Percentiles rank a stretch among this genome's conserved stretches.
Evolutionary conservation across 768 basidiomycete genomes (phyloP).

Genomic region (Tubosaeta sp.): DNA sequence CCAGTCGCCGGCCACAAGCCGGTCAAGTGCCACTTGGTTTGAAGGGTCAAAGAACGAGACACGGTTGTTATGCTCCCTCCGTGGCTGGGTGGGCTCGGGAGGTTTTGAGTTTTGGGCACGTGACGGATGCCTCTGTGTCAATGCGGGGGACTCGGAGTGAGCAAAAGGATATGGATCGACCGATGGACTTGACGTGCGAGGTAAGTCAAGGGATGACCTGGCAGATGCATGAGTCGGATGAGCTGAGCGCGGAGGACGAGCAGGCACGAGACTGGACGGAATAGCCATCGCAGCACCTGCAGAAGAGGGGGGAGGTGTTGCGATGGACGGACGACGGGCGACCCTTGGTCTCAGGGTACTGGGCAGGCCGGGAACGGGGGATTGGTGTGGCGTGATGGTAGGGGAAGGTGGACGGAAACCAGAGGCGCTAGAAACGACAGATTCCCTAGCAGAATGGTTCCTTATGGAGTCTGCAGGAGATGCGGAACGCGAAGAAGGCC

Average conservation of each 20-base stretch:
- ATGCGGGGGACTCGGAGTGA: constrained; percentile 17
- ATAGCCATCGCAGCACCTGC: constrained; percentile 17
- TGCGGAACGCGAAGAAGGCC: constrained; percentile 35
- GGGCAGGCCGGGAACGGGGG: constrained; percentile 19
- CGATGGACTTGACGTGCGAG: constrained; percentile 16
- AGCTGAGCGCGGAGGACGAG: constrained; percentile 18
- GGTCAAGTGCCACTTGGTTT: constrained; percentile 70
- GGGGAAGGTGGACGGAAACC: constrained; percentile 24
- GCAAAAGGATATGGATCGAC: constrained; percentile 11
- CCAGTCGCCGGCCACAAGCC: constrained; percentile 51
- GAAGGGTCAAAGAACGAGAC: constrained; percentile 81
- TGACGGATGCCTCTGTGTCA: constrained; percentile 23
- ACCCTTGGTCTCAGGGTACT: constrained; percentile 34
- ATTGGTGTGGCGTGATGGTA: constrained; percentile 16
- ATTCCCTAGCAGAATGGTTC: constrained; percentile 23
- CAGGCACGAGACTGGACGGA: constrained; percentile 25
- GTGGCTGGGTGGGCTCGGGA: constrained; percentile 33
- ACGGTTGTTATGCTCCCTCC: constrained; percentile 61
- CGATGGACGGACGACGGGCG: constrained; percentile 43
- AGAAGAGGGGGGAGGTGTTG: constrained; percentile 32
- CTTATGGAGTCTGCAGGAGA: constrained; percentile 35
- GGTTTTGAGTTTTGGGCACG: constrained; percentile 28
- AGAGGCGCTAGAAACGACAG: constrained; percentile 9
- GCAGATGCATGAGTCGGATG: constrained; percentile 8
- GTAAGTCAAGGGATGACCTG: constrained; percentile 19